Conservation (phyloP, 176 grass and related monocot species). For the Sorghum bicolor region Sorghum_bicolor_NCBIv3 NC_012872.2:4769001-4769500, state of each 20-base stretch:
- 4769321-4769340: neutral
- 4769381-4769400: slow-evolving; percentile 10
- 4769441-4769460: slow-evolving; percentile 78
- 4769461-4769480: slow-evolving; percentile 74
- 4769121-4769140: neutral
- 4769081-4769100: neutral
- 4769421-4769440: slow-evolving; percentile 75
- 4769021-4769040: neutral
- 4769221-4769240: neutral
- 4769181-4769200: neutral
- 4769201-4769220: neutral
- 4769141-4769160: neutral
- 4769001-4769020: neutral
- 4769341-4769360: neutral
- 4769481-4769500: slow-evolving; percentile 71
- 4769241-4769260: neutral
- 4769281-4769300: neutral
- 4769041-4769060: neutral
- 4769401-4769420: neutral
- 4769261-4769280: neutral
- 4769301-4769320: neutral
- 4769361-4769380: neutral
- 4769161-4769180: neutral
- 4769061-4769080: neutral
- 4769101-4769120: neutral